Evolutionary conservation across 2,329 filamentous ascomycete genomes (phyloP), one percentile per base, ranked within the genome.

Genomic region (Phyllachora maydis): DNA sequence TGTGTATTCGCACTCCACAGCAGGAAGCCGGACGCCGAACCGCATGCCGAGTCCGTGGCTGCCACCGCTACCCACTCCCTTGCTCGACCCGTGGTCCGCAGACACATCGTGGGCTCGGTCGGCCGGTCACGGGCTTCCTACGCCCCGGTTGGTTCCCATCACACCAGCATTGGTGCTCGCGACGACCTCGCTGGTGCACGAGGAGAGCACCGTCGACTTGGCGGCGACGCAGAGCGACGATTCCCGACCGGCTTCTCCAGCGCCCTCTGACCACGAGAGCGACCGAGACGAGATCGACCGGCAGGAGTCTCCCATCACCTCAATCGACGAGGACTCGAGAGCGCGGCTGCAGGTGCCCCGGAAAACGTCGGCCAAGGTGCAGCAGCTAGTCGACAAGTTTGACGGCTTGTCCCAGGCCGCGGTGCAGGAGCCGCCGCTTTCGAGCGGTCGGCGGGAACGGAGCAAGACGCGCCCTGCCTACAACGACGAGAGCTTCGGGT

Each of bases 321-420:
- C 53, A 1, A 42, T 53, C 25, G 53, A 56, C 23, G 53, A 55
- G 22, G 51, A 50, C 10, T 34, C 38, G 2, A 41, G 32, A 9
- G 27, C 28, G 11, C 38, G 36, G 2, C 31, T 37, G 11, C 35
- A 30, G 4, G 28, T 30, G 2, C 25, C 28, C 10, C 32, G 41
- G 20, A 45, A 51, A 24, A 32, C 35, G 0, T 55, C 52, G 6
- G 35, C 37, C 4, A 62, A 56, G 30, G 56, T 64, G 3, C 54
- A 57, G 25, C 52, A 54, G 22, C 40, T 64, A 13, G 59, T 62
- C 16, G 49, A 49, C 12, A 50, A 56, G 42, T 61, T 50, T 23
- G 57, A 67, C 28, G 53, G 49, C 3, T 45, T 62, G 11, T 34
- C 41, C 13, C 41, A 39, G 27, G 30, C 37, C 9, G 26, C 24